Conservation (phyloP, 345 rosid genomes). For the Tarenaya hassleriana region DNA sequence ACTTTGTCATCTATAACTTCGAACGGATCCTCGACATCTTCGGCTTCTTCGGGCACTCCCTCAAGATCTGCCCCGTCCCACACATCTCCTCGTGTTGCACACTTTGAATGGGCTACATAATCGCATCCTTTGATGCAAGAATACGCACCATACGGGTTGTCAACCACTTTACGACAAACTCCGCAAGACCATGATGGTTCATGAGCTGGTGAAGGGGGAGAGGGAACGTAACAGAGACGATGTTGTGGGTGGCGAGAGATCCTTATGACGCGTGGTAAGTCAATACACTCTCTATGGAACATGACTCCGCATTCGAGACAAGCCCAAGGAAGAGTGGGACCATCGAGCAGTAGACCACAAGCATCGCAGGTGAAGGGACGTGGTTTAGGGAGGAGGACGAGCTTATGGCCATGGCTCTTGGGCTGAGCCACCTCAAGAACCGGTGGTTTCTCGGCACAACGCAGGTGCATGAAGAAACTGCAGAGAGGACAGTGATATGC, state of each 20-base stretch:
- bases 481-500: neutral
- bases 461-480: neutral
- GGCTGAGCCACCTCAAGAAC: neutral
- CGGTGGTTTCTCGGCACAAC: slow-evolving; percentile 1
- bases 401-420: slow-evolving; percentile 9
- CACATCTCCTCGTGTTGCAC: slow-evolving; percentile 5
- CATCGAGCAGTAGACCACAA: neutral
- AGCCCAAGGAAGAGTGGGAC: neutral
- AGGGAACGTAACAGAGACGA: neutral
- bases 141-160: slow-evolving; percentile 1
- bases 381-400: slow-evolving; percentile 5
- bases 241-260: slow-evolving; percentile 9
- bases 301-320: neutral
- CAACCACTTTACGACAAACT: slow-evolving; percentile 6
- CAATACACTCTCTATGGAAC: slow-evolving; percentile 15
- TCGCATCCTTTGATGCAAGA: neutral
- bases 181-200: neutral
- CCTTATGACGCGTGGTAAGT: neutral
- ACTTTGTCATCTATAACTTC: too few relatives aligned
- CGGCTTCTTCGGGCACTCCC: too few relatives aligned
- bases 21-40: too few relatives aligned
- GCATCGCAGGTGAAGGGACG: neutral
- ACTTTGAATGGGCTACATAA: slow-evolving; percentile 4
- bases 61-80: too few relatives aligned
- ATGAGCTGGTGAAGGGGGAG: neutral